These are phyloP conservation scores for Pichia pseudocactophila DNA, from an alignment of 805 yeast species.

Conservation along the genomic window DNA sequence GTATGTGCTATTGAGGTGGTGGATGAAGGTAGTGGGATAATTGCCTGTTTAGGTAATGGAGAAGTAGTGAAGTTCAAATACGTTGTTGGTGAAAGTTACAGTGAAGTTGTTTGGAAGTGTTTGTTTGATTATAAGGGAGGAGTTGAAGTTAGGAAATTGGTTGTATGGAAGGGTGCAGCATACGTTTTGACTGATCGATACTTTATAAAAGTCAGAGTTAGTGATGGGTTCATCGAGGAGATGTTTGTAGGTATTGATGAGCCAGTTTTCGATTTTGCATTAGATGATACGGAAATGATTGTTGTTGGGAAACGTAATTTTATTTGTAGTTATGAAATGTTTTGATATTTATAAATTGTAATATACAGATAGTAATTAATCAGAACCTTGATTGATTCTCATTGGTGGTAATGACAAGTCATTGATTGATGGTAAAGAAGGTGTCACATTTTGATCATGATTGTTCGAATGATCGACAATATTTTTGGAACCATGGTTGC, in stretches of 20 bases:
- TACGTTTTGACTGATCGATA: slow-evolving; percentile 5
- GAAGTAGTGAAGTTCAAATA: slow-evolving; percentile 10
- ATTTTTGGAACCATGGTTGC: not conserved
- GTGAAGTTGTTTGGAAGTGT: slow-evolving; percentile 11
- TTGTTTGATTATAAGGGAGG: not conserved
- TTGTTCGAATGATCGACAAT: not conserved
- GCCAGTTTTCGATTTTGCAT: slow-evolving; percentile 3
- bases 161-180: not conserved
- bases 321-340: not conserved
- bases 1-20: not conserved
- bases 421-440: slow-evolving; percentile 21
- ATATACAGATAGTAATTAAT: not conserved
- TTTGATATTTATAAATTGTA: slow-evolving; percentile 3
- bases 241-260: slow-evolving; percentile 13
- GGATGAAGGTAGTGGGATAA: not conserved
- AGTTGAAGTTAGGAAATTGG: slow-evolving; percentile 4
- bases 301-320: slow-evolving; percentile 12
- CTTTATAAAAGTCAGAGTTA: slow-evolving; percentile 6
- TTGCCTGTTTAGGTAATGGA: slow-evolving; percentile 12
- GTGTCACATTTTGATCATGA: not conserved
- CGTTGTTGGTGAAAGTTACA: slow-evolving; percentile 1
- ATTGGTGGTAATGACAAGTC: slow-evolving; percentile 26
- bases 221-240: slow-evolving; percentile 7
- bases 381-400: slow-evolving; percentile 20
- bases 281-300: slow-evolving; percentile 3